These are phyloP conservation scores for Davidsoniella neocaledoniae DNA, from an alignment of 2,329 filamentous ascomycete genomes.

Conservation along the genomic window DNA sequence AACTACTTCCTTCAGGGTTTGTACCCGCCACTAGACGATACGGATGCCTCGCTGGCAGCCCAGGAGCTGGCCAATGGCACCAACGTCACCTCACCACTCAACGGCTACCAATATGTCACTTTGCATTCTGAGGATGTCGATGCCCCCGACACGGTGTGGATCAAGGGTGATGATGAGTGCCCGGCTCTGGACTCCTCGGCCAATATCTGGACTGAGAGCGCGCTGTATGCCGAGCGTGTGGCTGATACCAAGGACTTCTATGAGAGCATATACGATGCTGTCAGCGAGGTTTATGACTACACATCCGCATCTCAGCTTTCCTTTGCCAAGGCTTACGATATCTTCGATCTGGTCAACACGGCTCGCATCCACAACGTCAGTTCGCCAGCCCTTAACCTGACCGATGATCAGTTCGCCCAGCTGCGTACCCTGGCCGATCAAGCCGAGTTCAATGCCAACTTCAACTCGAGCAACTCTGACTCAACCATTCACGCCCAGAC, in stretches of 20 bases:
- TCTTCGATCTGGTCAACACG: constrained; percentile 22
- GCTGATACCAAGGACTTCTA: constrained; percentile 20
- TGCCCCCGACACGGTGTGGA: constrained; percentile 22
- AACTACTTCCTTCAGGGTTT: constrained; percentile 22
- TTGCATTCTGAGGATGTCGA: constrained; percentile 19
- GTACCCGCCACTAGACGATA: constrained; percentile 19
- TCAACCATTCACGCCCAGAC: constrained; percentile 20
- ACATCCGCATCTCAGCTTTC: constrained; percentile 19
- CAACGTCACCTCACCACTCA: constrained; percentile 17
- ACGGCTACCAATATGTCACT: constrained; percentile 22
- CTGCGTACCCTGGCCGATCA: constrained; percentile 20
- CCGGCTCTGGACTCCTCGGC: constrained; percentile 17
- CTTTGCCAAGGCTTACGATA: constrained; percentile 21
- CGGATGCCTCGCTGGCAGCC: constrained; percentile 17
- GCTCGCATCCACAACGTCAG: constrained; percentile 20
- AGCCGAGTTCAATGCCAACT: constrained; percentile 20
- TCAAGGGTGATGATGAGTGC: constrained; percentile 22
- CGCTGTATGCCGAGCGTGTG: constrained; percentile 16
- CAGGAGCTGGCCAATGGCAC: constrained; percentile 20
- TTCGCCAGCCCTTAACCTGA: constrained; percentile 18
- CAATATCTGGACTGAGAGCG: constrained; percentile 18
- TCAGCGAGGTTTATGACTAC: constrained; percentile 19
- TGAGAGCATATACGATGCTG: constrained; percentile 17
- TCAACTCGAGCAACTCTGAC: constrained; percentile 17
- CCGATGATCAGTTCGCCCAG: constrained; percentile 20